Evolutionary conservation across 2,329 filamentous ascomycete genomes (phyloP).

Genomic region (Cytospora paraplurivora): DNA sequence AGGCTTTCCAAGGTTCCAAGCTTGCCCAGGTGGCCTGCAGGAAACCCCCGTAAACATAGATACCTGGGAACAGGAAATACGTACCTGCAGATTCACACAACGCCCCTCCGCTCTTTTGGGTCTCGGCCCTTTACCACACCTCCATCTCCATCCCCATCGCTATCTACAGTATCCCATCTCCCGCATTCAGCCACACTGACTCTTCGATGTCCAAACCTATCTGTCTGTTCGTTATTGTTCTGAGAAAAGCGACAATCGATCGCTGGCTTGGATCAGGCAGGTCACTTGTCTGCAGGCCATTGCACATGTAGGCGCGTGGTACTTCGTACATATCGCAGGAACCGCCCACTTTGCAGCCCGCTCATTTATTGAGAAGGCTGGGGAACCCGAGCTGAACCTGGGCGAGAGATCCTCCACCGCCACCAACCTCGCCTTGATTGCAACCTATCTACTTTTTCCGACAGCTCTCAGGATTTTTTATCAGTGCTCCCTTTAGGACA

Average conservation of each 20-base stretch:
- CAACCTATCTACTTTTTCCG: conserved; percentile 8
- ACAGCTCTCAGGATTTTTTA: conserved; percentile 5
- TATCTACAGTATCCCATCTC: neutral
- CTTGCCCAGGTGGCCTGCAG: no score
- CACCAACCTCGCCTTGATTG: conserved; percentile 17
- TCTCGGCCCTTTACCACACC: conserved; percentile 5
- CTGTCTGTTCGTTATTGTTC: neutral
- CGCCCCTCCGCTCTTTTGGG: neutral
- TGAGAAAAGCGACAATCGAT: neutral
- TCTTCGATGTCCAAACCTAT: neutral
- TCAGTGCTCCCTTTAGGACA: conserved; percentile 4
- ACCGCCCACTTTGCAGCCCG: conserved; percentile 23
- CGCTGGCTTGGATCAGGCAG: conserved; percentile 4
- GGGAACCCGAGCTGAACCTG: conserved; percentile 24
- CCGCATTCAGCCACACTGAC: conserved; percentile 10
- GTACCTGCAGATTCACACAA: conserved; percentile 18
- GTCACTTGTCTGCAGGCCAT: conserved; percentile 23
- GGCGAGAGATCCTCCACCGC: conserved; percentile 23
- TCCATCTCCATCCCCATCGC: neutral
- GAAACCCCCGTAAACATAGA: neutral
- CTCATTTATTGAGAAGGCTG: conserved; percentile 28
- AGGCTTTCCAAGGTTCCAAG: neutral
- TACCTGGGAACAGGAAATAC: conserved; percentile 1
- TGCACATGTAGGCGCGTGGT: conserved; percentile 20
- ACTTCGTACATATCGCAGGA: conserved; percentile 16